A percentile compares a stretch with the other conserved stretches of the same genome.
phyloP scores from a whole-genome alignment of 495 filamentous ascomycete species.

The Lineolata rhizophorae region DNA sequence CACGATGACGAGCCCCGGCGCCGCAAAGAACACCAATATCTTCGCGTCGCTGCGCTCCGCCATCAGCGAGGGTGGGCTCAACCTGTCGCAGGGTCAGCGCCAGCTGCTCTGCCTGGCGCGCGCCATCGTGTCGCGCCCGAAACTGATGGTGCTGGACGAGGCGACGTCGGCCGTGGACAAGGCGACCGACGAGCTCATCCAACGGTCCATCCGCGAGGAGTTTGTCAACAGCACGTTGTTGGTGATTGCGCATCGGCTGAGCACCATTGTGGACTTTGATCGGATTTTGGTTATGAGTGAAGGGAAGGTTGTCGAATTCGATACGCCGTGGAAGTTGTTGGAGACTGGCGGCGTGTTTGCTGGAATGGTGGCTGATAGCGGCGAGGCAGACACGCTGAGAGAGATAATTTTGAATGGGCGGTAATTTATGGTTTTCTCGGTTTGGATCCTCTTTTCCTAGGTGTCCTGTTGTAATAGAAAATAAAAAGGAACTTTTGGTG shows the following conservation, averaged over 20 bases:
- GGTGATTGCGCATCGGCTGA: slow-evolving; percentile 70
- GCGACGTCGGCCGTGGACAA: slow-evolving; percentile 78
- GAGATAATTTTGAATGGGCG: slow-evolving; percentile 23
- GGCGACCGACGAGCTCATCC: slow-evolving; percentile 64
- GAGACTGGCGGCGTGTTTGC: slow-evolving; percentile 34
- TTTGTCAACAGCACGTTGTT: slow-evolving; percentile 56
- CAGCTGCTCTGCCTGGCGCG: slow-evolving; percentile 78
- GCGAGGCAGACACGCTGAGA: slow-evolving; percentile 40
- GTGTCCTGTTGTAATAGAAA: too few species aligned
- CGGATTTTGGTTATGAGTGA: slow-evolving; percentile 60
- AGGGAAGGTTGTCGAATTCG: slow-evolving; percentile 51
- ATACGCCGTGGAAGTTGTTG: slow-evolving; percentile 43
- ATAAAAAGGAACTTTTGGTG: too few species aligned
- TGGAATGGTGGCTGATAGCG: slow-evolving; percentile 54
- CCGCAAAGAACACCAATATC: slow-evolving; percentile 37
- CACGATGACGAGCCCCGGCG: slow-evolving; percentile 5
- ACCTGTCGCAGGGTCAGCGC: slow-evolving; percentile 70
- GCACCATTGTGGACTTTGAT: slow-evolving; percentile 73
- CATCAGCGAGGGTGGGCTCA: slow-evolving; percentile 56
- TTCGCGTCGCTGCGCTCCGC: slow-evolving; percentile 36
- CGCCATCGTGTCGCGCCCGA: slow-evolving; percentile 58
- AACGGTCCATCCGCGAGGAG: slow-evolving; percentile 57
- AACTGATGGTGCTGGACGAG: slow-evolving; percentile 79
- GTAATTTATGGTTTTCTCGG: neutral
- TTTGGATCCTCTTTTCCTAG: too few species aligned